phyloP scores from a whole-genome alignment of 2,329 filamentous ascomycete species.

The Phialophora tarda region DNA sequence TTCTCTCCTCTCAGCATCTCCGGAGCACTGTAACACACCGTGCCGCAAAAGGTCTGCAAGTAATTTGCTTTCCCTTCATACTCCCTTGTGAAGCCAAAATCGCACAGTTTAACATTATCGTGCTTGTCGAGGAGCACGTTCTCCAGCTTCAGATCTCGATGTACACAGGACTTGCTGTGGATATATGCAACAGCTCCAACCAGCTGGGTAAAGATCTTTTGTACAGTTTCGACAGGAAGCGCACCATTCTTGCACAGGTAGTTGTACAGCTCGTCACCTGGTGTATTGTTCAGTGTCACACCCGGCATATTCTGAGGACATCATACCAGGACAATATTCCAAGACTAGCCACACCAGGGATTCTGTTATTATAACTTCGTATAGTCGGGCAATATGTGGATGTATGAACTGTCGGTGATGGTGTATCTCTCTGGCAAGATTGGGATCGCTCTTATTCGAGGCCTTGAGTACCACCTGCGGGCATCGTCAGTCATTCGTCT shows the following conservation, averaged over 20 bases:
- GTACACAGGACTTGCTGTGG: constrained; percentile 91
- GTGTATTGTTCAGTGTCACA: constrained; percentile 36
- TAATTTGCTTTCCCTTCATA: constrained; percentile 96
- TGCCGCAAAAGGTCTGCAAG: constrained; percentile 96
- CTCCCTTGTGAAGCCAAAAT: constrained; percentile 97
- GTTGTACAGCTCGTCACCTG: constrained; percentile 96
- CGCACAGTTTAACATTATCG: constrained; percentile 95
- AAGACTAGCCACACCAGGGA: constrained; percentile 92
- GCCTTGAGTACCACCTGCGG: constrained; percentile 94
- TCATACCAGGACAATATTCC: constrained; percentile 88
- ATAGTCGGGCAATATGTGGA: constrained; percentile 92
- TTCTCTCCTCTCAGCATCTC: constrained; percentile 99
- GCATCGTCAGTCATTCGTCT: constrained; percentile 25
- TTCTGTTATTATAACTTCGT: constrained; percentile 98
- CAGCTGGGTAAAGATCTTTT: constrained; percentile 94
- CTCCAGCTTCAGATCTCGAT: constrained; percentile 94
- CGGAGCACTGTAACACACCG: constrained; percentile 94
- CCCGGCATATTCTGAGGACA: constrained; percentile 24
- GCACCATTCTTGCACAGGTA: constrained; percentile 87
- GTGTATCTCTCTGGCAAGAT: constrained; percentile 95
- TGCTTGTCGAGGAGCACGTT: constrained; percentile 96
- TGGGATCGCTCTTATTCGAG: constrained; percentile 92
- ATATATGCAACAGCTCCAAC: constrained; percentile 95
- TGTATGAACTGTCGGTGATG: constrained; percentile 98
- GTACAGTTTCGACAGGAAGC: constrained; percentile 81